These are phyloP conservation scores for Coniochaeta sp. DNA, from an alignment of 2,329 filamentous ascomycete species.

Conservation along the genomic window DNA sequence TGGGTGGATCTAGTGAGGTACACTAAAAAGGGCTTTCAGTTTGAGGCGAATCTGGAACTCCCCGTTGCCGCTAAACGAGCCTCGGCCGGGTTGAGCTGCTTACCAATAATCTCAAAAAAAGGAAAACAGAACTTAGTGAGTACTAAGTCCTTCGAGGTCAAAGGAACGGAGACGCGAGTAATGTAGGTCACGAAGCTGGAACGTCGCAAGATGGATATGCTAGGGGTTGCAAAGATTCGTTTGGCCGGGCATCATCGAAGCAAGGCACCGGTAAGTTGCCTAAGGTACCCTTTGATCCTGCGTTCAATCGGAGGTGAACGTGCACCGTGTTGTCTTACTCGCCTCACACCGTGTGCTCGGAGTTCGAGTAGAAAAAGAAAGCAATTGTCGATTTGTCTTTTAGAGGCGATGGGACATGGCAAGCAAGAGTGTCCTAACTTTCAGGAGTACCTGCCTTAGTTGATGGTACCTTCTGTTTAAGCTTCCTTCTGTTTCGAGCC, in stretches of 20 bases:
- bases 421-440: too few species aligned
- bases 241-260: too few species aligned
- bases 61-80: background rate
- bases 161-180: background rate
- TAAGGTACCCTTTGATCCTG: too few species aligned
- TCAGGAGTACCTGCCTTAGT: too few species aligned
- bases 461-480: too few species aligned
- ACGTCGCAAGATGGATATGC: too few species aligned
- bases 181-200: too few species aligned
- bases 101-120: background rate
- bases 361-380: background rate
- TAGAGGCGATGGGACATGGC: too few species aligned
- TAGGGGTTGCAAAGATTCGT: too few species aligned
- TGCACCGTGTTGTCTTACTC: background rate
- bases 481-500: too few species aligned
- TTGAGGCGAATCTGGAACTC: background rate
- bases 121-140: background rate
- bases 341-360: background rate
- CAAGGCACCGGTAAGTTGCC: too few species aligned
- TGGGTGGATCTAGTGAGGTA: slow-evolving; percentile 6
- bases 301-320: background rate
- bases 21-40: background rate
- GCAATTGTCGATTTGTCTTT: too few species aligned
- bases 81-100: background rate
- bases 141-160: background rate